Evolutionary conservation across 2,329 filamentous ascomycete species (phyloP).

Genomic region (Cladophialophora exuberans): DNA sequence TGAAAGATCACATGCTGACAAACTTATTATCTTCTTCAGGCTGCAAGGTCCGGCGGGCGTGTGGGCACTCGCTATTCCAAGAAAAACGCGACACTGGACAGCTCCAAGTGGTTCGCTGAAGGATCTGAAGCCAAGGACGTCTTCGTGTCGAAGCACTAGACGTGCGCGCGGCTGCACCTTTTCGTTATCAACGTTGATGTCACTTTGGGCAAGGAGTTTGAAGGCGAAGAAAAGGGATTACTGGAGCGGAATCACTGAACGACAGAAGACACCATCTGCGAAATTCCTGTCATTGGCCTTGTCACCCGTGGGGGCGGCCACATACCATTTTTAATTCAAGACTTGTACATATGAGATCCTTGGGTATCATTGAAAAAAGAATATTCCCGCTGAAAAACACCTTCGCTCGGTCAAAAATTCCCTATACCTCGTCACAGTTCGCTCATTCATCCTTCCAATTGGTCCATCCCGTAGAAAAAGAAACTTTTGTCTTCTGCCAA

Average conservation of each 20-base stretch:
- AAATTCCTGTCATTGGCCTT: too few species aligned
- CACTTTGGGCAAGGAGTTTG: neutral
- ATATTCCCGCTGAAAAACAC: too few species aligned
- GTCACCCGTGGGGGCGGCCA: too few species aligned
- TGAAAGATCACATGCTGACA: conserved; percentile 3
- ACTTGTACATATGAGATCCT: too few species aligned
- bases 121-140: conserved; percentile 18
- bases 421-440: too few species aligned
- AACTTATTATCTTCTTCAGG: conserved; percentile 13
- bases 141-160: conserved; percentile 9
- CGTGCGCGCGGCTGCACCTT: neutral
- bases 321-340: too few species aligned
- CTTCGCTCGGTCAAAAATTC: too few species aligned
- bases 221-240: neutral
- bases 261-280: too few species aligned
- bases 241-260: neutral
- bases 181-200: neutral
- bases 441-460: neutral
- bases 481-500: conserved; percentile 10
- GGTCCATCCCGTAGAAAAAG: neutral
- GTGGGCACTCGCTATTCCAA: conserved; percentile 23
- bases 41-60: conserved; percentile 24
- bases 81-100: conserved; percentile 24
- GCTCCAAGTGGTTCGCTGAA: conserved; percentile 28
- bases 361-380: too few species aligned